Evolutionary conservation across 2,329 filamentous ascomycete species (phyloP).

Genomic region (Anthostomella pinea): DNA sequence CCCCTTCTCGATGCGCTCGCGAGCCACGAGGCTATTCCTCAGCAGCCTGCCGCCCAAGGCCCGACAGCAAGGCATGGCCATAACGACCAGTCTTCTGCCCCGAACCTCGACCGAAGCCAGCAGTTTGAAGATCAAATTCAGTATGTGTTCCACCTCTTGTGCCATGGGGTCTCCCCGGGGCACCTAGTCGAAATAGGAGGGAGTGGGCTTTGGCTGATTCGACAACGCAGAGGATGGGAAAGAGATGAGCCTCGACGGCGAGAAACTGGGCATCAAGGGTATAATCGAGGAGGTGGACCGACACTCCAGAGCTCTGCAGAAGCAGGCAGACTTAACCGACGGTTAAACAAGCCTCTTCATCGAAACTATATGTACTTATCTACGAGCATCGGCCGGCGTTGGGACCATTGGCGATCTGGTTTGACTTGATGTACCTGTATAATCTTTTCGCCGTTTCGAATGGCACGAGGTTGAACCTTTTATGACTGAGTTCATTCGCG

Average conservation of each 20-base stretch:
- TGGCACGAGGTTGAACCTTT: too few species aligned
- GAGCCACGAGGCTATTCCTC: conserved; percentile 85
- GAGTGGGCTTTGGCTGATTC: too few species aligned
- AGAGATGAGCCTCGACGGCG: conserved; percentile 77
- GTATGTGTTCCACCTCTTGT: conserved; percentile 47
- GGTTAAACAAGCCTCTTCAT: conserved; percentile 13
- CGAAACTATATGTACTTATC: conserved; percentile 7
- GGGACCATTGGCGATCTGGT: too few species aligned
- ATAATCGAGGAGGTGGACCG: conserved; percentile 86
- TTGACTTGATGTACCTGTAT: too few species aligned
- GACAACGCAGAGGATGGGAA: conserved; percentile 77
- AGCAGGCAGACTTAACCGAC: conserved; percentile 74
- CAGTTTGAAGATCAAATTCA: conserved; percentile 78
- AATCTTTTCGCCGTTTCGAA: too few species aligned
- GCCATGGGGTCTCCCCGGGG: too few species aligned
- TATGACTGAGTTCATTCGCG: too few species aligned
- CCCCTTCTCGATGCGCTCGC: conserved; percentile 77
- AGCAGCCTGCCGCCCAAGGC: conserved; percentile 79
- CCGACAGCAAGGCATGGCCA: conserved; percentile 68
- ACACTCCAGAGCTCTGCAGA: conserved; percentile 77
- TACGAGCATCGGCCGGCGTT: conserved; percentile 25
- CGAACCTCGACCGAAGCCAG: conserved; percentile 66
- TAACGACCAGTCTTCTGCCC: conserved; percentile 74
- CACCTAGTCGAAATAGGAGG: too few species aligned
- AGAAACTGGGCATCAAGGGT: conserved; percentile 79